Base-by-base conservation (phyloP, 441 rosid genomes). In the Biscutella auriculata region DNA sequence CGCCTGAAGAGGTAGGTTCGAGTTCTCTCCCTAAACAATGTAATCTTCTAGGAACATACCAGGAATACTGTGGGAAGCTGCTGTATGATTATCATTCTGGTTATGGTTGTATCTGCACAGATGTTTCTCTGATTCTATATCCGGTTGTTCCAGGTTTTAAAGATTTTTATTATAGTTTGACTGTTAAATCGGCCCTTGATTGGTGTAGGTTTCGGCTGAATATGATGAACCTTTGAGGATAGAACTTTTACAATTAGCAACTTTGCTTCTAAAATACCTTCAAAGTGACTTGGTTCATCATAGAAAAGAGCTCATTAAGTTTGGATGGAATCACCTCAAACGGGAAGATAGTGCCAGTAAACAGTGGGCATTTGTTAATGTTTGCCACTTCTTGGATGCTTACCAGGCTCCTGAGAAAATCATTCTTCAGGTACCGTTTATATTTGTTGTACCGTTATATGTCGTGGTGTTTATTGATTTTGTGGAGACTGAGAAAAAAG, bases 281-380 rank as follows among this genome's bases (percentile, higher is more conserved):
- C 99, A 90, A 77, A 73, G 42, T 81, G 97, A 95, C 67, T 90
- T 95, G 70, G 95, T 90, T 75, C 87, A 86, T 58, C 97, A 95
- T 65, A 84, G 97, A 76, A 95, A 95, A 73, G 99, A 95, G 72
- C 88, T 95, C 57, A 95, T 95, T 57, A 95, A 90, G 77, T 95
- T 95, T 77, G 99, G 99, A 44, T 95, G 99, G 99, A 95, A 91
- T 84, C 99, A 95, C 79, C 95, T 95, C 58, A 95, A 95, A 73
- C 92, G 99, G 30, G 99, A 95, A 79, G 99, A 95, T 66, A 94
- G 99, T 79, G 97, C 97, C 65, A 95, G 99, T 77, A 95, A 95
- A 77, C 99, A 95, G 75, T 95, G 99, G 99, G 99, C 99, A 51
- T 95, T 95, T 81, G 99, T 95, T 54, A 95, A 95, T 73, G 97